Base-by-base conservation (phyloP, 352 stramenopile species). In the Peronospora destructor region DNA sequence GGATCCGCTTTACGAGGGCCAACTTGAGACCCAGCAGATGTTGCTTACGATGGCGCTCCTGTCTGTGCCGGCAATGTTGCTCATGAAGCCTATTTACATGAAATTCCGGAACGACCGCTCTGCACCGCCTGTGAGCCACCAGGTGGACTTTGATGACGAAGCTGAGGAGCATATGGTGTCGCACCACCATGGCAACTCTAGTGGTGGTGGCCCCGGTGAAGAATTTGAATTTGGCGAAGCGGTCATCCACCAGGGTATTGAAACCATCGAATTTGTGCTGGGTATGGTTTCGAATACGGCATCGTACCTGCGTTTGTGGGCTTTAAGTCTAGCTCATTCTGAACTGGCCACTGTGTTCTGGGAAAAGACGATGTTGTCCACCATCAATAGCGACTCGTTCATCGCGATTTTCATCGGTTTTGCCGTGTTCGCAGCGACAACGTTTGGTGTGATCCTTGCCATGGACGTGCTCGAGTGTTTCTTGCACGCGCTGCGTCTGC, bases 391-490 rank as follows among this genome's bases (percentile, higher is more conserved):
- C 49, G 94, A 97, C 71, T 96, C 95, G 68, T 94, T 96, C 57
- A 95, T 98, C 45, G 84, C 84, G 39, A 92, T 98, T 45, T 98
- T 99, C 76, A 75, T 96, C 26, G 87, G 91, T 64, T 97, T 96
- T 56, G 84, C 66, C 2, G 64, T 97, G 25, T 97, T 97, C 43
- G 87, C 90, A n/a, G 81, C 55, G 13, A 94, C 96, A 37, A 99
- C 97, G 10, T 97, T 98, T 58, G 95, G 87, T 49, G 95, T 99
- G 6, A 91, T 99, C 45, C 72, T 99, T 39, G 93, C 93, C 58
- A 99, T 99, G 97, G 96, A 99, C 72, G 93, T 98, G 53, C 77
- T 99, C n/a, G 96, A 99, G 77, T 99, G 96, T 68, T 99, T 98
- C 73, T 75, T 99, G 44, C 97, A 99, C 71, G 95, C 96, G 11